Percentiles rank a stretch among this genome's conserved stretches.
phyloP scores from a whole-genome alignment of 2,329 filamentous ascomycete genomes.

The Anisogramma anomala region DNA sequence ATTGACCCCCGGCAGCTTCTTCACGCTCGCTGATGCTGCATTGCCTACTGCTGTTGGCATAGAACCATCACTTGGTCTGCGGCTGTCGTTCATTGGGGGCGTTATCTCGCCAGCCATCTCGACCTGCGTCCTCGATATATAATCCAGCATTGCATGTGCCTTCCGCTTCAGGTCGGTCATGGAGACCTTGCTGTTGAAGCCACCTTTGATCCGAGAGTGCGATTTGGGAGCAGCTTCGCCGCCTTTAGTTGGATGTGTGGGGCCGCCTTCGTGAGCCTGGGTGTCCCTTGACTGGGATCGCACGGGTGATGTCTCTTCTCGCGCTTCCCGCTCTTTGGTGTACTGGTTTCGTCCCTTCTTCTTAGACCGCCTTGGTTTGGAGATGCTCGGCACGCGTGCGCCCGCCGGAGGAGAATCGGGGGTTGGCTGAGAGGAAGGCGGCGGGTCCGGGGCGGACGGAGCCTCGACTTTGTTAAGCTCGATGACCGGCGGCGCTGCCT shows the following conservation, averaged over 20 bases:
- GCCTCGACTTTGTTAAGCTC: slow-evolving; percentile 15
- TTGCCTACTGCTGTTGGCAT: slow-evolving; percentile 16
- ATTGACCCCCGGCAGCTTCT: slow-evolving; percentile 16
- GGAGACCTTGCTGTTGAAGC: slow-evolving; percentile 57
- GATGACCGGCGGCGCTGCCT: slow-evolving; percentile 13
- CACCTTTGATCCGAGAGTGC: slow-evolving; percentile 38
- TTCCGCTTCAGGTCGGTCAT: slow-evolving; percentile 83
- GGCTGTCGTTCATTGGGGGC: slow-evolving; percentile 28
- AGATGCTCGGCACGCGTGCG: slow-evolving; percentile 31
- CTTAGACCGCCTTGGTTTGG: slow-evolving; percentile 56
- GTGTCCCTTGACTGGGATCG: slow-evolving; percentile 42
- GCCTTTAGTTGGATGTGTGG: slow-evolving; percentile 21
- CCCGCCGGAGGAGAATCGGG: slow-evolving; percentile 36
- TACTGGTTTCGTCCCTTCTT: slow-evolving; percentile 72
- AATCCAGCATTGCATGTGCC: slow-evolving; percentile 74
- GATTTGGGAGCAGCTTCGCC: slow-evolving; percentile 22
- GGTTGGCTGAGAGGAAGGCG: slow-evolving; percentile 33
- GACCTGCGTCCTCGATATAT: slow-evolving; percentile 78
- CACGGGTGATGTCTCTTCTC: slow-evolving; percentile 45
- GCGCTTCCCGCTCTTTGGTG: slow-evolving; percentile 58
- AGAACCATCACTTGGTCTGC: slow-evolving; percentile 24
- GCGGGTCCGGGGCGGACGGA: slow-evolving; percentile 25
- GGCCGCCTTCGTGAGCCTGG: slow-evolving; percentile 35
- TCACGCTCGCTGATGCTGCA: slow-evolving; percentile 14
- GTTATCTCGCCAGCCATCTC: slow-evolving; percentile 62